Percentiles rank a stretch among this genome's conserved stretches.
Conservation (phyloP, 257 asterid species). For the Prunella vulgaris region DNA sequence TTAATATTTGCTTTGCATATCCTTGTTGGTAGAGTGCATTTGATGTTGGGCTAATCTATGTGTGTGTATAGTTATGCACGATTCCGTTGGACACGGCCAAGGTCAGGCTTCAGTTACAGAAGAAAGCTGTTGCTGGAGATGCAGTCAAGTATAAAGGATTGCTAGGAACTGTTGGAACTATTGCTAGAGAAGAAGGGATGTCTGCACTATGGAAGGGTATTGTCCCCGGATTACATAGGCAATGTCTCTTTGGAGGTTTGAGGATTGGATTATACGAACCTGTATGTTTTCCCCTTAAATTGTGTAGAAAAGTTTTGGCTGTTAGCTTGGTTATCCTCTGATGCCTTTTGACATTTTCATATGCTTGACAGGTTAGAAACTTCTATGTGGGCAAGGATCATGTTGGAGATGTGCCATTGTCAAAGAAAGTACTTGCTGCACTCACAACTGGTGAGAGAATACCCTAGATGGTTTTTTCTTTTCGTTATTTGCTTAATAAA, state of each 20-base stretch:
- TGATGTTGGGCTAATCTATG: slow-evolving; percentile 6
- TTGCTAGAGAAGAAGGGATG: slow-evolving; percentile 93
- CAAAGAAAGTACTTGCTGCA: slow-evolving; percentile 91
- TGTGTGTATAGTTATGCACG: slow-evolving; percentile 52
- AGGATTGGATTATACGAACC: slow-evolving; percentile 97
- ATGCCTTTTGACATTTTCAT: slow-evolving; percentile 1
- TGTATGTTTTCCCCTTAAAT: slow-evolving; percentile 38
- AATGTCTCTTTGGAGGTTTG: slow-evolving; percentile 87
- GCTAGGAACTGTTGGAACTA: slow-evolving; percentile 92
- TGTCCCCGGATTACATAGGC: slow-evolving; percentile 96
- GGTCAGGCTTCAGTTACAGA: slow-evolving; percentile 95
- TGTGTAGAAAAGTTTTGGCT: not conserved
- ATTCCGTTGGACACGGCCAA: slow-evolving; percentile 96
- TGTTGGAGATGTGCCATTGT: slow-evolving; percentile 89
- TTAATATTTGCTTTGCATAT: not conserved
- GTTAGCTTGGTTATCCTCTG: not conserved
- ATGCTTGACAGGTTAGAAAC: slow-evolving; percentile 53
- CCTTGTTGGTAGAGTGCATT: not conserved
- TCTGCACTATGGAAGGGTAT: slow-evolving; percentile 90
- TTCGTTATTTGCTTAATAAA: not conserved
- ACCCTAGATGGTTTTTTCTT: slow-evolving; percentile 3
- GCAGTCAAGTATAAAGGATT: slow-evolving; percentile 73
- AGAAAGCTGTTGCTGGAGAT: slow-evolving; percentile 73
- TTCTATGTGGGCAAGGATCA: slow-evolving; percentile 90
- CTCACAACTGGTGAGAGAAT: slow-evolving; percentile 82